Conservation (phyloP, 345 rosid genomes). For the Clausena lansium region DNA sequence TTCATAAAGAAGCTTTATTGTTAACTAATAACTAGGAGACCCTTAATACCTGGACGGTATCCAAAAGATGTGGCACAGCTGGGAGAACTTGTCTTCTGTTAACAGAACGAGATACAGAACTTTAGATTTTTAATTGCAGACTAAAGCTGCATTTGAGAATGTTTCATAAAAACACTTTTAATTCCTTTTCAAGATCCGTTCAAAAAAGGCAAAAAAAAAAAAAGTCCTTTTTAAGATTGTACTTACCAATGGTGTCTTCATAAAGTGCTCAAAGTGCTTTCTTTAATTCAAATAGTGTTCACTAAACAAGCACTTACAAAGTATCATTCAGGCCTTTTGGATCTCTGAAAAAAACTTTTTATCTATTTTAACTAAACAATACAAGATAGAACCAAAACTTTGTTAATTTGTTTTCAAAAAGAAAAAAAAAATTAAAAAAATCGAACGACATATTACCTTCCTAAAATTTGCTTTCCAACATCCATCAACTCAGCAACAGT, state of each 20-base stretch:
- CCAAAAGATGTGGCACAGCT: constrained; percentile 74
- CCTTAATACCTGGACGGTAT: constrained; percentile 75
- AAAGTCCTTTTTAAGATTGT: not conserved
- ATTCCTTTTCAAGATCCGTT: not conserved
- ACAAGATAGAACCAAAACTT: not conserved
- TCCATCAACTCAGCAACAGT: constrained; percentile 86
- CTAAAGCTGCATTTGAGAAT: not conserved
- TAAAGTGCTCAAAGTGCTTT: not conserved
- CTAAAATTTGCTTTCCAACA: constrained; percentile 68
- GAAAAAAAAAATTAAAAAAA: not conserved
- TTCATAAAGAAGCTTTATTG: constrained; percentile 5
- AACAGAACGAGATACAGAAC: not conserved
- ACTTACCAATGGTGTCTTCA: not conserved
- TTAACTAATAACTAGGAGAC: not conserved
- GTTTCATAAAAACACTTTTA: not conserved
- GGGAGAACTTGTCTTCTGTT: constrained; percentile 96
- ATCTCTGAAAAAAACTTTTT: not conserved
- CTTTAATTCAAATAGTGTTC: not conserved
- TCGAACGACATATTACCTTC: constrained; percentile 51
- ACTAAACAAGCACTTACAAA: not conserved
- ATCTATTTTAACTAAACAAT: not conserved
- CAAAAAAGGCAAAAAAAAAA: no score
- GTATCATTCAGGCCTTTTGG: not conserved
- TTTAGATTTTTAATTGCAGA: not conserved
- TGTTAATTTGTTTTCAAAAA: not conserved